phyloP scores from a whole-genome alignment of 306 rosid genomes.

The Quercus dentata region DNA sequence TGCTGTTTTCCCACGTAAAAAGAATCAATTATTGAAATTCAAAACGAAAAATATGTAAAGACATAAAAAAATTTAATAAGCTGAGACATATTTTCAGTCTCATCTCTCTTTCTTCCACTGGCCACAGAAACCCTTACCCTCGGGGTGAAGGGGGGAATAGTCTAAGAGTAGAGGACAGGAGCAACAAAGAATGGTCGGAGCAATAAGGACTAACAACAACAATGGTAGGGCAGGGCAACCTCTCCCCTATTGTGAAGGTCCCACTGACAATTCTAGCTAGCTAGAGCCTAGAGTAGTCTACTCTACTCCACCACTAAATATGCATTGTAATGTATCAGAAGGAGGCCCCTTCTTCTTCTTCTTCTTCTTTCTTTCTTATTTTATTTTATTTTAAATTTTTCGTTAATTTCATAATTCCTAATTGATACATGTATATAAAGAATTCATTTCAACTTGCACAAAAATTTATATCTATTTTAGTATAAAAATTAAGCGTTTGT shows the following conservation, averaged over 20 bases:
- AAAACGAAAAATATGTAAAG: no score
- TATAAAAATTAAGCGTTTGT: no score
- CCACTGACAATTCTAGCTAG: not conserved
- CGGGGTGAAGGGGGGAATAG: not conserved
- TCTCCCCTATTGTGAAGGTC: slow-evolving; percentile 15
- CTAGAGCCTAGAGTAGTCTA: not conserved
- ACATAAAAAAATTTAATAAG: no score
- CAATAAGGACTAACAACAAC: not conserved
- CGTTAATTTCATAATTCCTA: not conserved
- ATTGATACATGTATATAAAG: no score
- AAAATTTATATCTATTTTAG: no score
- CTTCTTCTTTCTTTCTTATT: no score
- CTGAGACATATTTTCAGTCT: no score
- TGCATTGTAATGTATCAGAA: not conserved
- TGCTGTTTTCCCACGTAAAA: no score
- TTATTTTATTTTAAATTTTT: not conserved
- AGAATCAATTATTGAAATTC: no score
- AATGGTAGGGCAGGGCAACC: slow-evolving; percentile 12
- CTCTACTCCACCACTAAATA: not conserved
- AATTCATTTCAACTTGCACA: no score
- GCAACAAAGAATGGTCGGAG: slow-evolving; percentile 17
- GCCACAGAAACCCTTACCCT: not conserved
- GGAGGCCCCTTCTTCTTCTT: not conserved
- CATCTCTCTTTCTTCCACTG: not conserved
- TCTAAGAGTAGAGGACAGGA: not conserved